Conservation (phyloP, 306 rosid genomes). For the Acacia confusa region DNA sequence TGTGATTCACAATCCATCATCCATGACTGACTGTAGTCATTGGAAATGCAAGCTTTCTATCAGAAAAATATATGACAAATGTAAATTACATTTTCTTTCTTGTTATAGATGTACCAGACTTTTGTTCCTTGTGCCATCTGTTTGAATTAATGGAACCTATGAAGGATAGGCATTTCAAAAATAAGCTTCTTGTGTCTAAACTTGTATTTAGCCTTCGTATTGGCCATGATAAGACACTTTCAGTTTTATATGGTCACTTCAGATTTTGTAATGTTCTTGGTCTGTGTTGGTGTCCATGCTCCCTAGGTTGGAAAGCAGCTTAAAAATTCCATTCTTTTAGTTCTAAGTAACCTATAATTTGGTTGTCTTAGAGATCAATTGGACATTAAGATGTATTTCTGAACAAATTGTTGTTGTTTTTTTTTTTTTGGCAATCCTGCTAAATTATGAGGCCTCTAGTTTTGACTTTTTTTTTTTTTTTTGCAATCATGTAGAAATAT, state of each 20-base stretch:
- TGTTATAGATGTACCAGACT: not conserved
- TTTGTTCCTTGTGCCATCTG: constrained; percentile 14
- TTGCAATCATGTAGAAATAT: too few relatives aligned
- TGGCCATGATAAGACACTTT: not conserved
- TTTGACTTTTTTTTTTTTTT: constrained; percentile 35
- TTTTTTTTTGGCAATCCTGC: constrained; percentile 24
- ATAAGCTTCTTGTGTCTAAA: not conserved
- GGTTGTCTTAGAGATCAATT: constrained; percentile 12
- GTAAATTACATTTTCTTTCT: not conserved
- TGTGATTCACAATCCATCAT: too few relatives aligned
- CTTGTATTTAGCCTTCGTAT: not conserved
- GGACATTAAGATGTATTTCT: constrained; percentile 7
- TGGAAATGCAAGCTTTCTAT: not conserved
- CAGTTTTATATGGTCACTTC: not conserved
- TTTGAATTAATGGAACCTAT: constrained; percentile 4
- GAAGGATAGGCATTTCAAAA: not conserved
- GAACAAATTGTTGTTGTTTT: not conserved
- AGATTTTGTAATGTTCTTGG: not conserved
- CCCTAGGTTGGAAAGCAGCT: not conserved
- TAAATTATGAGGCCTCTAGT: constrained; percentile 26
- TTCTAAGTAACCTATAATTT: not conserved
- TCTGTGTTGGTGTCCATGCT: not conserved
- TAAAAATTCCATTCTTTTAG: not conserved
- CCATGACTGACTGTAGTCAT: not conserved
- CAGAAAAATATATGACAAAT: not conserved